Evolutionary conservation across 371 early-diverging fungal species (phyloP).

Genomic region (Chytridium lagenaria): DNA sequence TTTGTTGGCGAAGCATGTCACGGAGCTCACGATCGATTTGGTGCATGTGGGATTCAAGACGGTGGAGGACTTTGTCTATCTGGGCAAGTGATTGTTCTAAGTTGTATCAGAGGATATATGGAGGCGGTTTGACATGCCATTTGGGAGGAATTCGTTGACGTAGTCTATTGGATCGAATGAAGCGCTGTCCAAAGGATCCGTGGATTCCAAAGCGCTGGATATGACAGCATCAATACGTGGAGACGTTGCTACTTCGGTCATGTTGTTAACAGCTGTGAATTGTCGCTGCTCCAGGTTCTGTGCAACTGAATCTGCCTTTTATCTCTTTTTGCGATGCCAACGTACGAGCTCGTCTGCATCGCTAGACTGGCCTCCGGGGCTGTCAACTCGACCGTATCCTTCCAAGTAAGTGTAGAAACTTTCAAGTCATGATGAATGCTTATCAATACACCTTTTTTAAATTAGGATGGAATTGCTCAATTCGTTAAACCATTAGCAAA

Average conservation of each 20-base stretch:
- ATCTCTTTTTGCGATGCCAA: conserved; percentile 15
- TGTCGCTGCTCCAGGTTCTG: too few species aligned
- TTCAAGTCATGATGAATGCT: neutral
- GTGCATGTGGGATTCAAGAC: neutral
- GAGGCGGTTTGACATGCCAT: neutral
- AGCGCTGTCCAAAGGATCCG: neutral
- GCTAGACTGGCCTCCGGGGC: conserved; percentile 14
- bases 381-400: neutral
- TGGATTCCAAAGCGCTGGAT: neutral
- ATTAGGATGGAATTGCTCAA: neutral
- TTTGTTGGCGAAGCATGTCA: conserved; percentile 65
- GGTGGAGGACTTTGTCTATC: neutral
- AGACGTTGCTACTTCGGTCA: too few species aligned
- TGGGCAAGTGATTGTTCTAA: neutral
- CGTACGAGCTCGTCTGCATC: conserved; percentile 35
- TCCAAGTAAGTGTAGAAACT: conserved; percentile 1
- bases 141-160: neutral
- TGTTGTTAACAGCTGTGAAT: too few species aligned
- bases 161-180: neutral
- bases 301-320: too few species aligned
- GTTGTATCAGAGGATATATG: too few species aligned
- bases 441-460: neutral
- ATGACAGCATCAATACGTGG: too few species aligned
- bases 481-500: conserved; percentile 28
- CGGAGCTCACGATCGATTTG: neutral